Evolutionary conservation across 2,329 filamentous ascomycete species (phyloP), one percentile per base, ranked within the genome.

Genomic region (Clathrospora elynae): DNA sequence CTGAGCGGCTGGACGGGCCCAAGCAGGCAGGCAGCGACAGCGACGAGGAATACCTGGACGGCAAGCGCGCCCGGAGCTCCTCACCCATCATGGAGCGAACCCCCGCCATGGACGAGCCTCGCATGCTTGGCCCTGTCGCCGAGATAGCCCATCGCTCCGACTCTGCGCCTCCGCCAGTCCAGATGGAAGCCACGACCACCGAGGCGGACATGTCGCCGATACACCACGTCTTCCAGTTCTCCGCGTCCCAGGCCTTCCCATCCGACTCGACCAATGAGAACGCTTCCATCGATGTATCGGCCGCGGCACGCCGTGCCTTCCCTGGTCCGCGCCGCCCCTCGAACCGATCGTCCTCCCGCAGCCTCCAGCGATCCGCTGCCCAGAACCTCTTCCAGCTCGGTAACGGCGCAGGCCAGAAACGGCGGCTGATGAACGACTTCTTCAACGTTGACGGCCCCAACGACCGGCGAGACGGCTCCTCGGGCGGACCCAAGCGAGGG

Each of bases 381-480:
- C 49, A 64, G 57, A 58, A 71, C 52, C 66, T 71, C 24, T 64
- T 74, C 30, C 71, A 70, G 26, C 71, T 88, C 6, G 83, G 83
- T 4, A 78, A 79, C 45, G 83, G 82, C 5, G 81, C 85, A 6
- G 87, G 87, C 2, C 78, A 83, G 55, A 92, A 92, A 68, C 79
- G 87, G 28, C 81, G 86, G 58, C 78, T 88, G 55, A 80, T 88
- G 59, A 81, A 83, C 16, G 87, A 91, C 60, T 84, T 90, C 39
- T 90, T 90, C 62, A 86, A 89, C 60, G 73, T 87, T 6, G 81
- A 82, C 38, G 83, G 81, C 51, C 67, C 87, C 35, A 76, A 80
- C 46, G 80, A 71, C 35, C 56, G 80, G 29, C 86, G 85, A 61
- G 85, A 88, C 42, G 60, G 55, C 10, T 51, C 55, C 10, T 67